phyloP scores from a whole-genome alignment of 768 basidiomycete species.

The Tulasnella sp. region DNA sequence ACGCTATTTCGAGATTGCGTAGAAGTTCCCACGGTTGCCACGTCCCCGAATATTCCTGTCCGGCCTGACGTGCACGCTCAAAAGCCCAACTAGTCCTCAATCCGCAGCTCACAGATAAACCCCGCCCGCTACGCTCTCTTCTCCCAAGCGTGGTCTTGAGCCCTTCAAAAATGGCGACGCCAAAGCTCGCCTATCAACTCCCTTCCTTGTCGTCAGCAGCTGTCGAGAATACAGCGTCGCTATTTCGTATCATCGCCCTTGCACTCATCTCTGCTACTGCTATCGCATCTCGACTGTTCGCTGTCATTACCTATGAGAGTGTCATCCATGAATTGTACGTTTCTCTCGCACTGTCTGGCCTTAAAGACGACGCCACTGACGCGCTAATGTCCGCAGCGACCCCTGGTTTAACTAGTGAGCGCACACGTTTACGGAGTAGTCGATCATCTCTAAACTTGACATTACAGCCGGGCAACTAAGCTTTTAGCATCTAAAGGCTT shows the following conservation, averaged over 20 bases:
- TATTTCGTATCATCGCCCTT: constrained; percentile 84
- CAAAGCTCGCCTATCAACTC: constrained; percentile 7
- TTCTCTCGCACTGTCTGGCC: constrained; percentile 13
- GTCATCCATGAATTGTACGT: constrained; percentile 98
- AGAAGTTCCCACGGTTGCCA: constrained; percentile 1
- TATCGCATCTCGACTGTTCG: constrained; percentile 90
- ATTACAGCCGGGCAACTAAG: constrained; percentile 73
- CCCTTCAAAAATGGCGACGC: constrained; percentile 6
- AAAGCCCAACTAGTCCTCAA: neutral
- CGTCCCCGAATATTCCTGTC: neutral
- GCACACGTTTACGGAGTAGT: neutral
- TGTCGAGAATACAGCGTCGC: constrained; percentile 76
- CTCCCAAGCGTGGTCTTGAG: neutral
- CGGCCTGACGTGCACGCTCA: neutral
- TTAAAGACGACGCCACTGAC: neutral
- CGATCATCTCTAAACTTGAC: neutral
- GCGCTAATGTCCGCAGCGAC: constrained; percentile 41
- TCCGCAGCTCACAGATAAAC: neutral
- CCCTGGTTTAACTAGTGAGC: constrained; percentile 99
- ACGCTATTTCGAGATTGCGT: neutral
- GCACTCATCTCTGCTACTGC: constrained; percentile 87
- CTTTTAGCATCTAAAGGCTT: constrained; percentile 89
- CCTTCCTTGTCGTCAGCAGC: constrained; percentile 39
- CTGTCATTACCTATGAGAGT: constrained; percentile 96
- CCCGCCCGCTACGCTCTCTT: neutral